phyloP scores from a whole-genome alignment of 2,329 filamentous ascomycete genomes.

The Epichloe baconii region DNA sequence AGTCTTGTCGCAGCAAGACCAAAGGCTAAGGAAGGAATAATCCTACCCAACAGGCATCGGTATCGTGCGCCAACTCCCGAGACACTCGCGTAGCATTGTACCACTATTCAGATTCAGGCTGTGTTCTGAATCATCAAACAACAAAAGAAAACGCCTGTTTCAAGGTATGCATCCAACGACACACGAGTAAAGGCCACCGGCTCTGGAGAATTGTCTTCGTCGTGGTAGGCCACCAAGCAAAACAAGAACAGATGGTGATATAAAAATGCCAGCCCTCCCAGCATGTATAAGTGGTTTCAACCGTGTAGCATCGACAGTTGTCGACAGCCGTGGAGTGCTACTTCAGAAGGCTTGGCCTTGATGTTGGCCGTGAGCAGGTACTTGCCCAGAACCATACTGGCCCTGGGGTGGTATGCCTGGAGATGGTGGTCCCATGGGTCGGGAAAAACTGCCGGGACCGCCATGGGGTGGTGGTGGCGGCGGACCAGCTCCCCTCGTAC shows the following conservation, averaged over 20 bases:
- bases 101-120: neutral
- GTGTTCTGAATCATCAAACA: neutral
- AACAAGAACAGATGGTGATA: neutral
- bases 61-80: neutral
- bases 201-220: neutral
- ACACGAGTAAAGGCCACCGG: neutral
- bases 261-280: neutral
- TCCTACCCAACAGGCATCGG: neutral
- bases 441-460: conserved; percentile 17
- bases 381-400: conserved; percentile 15
- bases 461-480: conserved; percentile 9
- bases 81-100: neutral
- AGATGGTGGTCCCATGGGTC: conserved; percentile 17
- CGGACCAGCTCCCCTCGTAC: conserved; percentile 10
- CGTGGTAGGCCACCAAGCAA: neutral
- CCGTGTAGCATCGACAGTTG: neutral
- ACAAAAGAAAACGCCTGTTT: conserved; percentile 4
- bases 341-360: conserved; percentile 25
- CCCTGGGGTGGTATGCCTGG: conserved; percentile 18
- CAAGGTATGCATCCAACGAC: conserved; percentile 4
- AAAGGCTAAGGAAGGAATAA: neutral
- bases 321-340: neutral
- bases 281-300: neutral
- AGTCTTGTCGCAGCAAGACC: neutral
- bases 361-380: conserved; percentile 16